These are phyloP conservation scores for Stagonosporopsis tanaceti DNA, from an alignment of 2,329 filamentous ascomycete genomes.

Conservation along the genomic window DNA sequence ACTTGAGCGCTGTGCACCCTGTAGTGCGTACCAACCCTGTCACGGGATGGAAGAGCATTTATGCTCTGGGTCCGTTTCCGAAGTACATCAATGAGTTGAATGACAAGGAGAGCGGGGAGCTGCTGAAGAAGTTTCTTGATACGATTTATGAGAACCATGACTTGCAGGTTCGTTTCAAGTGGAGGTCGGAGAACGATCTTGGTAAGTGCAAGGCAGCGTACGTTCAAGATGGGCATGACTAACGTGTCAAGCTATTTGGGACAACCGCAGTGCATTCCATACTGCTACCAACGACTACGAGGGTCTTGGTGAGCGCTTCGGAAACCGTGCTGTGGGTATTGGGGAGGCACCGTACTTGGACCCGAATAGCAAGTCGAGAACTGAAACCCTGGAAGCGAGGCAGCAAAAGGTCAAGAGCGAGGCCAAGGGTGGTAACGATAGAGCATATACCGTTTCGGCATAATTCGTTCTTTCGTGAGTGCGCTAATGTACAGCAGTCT, in stretches of 20 bases:
- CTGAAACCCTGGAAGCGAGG: conserved; percentile 27
- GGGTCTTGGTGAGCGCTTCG: conserved; percentile 23
- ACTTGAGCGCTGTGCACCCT: conserved; percentile 35
- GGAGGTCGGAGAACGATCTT: conserved; percentile 35
- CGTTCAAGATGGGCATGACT: neutral
- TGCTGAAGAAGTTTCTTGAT: conserved; percentile 19
- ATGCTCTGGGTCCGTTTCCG: conserved; percentile 30
- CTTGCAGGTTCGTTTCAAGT: conserved; percentile 52
- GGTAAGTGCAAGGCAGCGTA: conserved; percentile 9
- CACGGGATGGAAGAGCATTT: conserved; percentile 48
- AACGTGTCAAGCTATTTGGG: conserved; percentile 50
- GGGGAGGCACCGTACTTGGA: conserved; percentile 53
- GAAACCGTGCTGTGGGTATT: conserved; percentile 48
- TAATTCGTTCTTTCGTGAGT: neutral
- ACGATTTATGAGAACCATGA: conserved; percentile 51
- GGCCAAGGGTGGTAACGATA: neutral
- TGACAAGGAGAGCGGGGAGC: conserved; percentile 38
- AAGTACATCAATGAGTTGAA: conserved; percentile 51
- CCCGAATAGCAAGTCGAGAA: conserved; percentile 39
- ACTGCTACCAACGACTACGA: conserved; percentile 32
- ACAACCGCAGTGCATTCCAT: conserved; percentile 44
- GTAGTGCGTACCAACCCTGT: conserved; percentile 44
- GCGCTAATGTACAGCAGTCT: neutral
- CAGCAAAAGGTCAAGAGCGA: neutral
- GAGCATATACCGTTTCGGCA: neutral